A percentile compares a stretch with the other conserved stretches of the same genome.
Conservation (phyloP, 2,329 filamentous ascomycete genomes). For the Aspergillus costaricaensis region DNA sequence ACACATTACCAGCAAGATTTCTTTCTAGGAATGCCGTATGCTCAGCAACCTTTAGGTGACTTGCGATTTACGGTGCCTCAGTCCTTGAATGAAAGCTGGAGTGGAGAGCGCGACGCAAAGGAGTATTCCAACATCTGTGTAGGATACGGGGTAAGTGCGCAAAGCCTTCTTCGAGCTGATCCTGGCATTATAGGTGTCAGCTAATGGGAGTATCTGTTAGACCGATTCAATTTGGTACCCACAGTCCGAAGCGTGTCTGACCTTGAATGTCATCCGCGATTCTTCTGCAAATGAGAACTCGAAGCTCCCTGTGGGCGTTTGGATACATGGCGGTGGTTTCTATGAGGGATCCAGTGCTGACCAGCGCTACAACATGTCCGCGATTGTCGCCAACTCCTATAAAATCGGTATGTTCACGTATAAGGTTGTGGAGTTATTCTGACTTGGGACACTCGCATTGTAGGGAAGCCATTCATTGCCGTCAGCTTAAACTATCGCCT, state of each 20-base stretch:
- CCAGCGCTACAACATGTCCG: conserved; percentile 64
- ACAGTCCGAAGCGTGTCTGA: conserved; percentile 60
- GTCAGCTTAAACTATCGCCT: conserved; percentile 59
- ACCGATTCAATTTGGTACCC: conserved; percentile 40
- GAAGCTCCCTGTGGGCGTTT: conserved; percentile 59
- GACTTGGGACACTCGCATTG: neutral
- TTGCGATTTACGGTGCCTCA: conserved; percentile 57
- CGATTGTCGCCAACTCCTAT: conserved; percentile 58
- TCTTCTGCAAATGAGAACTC: conserved; percentile 37
- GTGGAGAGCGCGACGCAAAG: conserved; percentile 44
- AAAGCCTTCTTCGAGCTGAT: neutral
- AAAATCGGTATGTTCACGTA: conserved; percentile 39
- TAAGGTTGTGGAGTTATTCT: neutral
- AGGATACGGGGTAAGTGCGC: conserved; percentile 50
- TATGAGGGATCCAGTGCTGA: conserved; percentile 54
- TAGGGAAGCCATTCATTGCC: conserved; percentile 54
- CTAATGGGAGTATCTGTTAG: conserved; percentile 20
- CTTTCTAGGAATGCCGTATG: conserved; percentile 60
- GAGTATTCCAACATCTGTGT: conserved; percentile 52
- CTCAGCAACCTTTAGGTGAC: conserved; percentile 55
- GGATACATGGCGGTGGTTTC: conserved; percentile 63
- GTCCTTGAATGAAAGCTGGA: conserved; percentile 51
- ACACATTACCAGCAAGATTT: conserved; percentile 51
- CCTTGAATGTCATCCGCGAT: conserved; percentile 62
- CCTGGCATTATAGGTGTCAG: neutral